Percentiles rank a stretch among this genome's conserved stretches.
Conservation (phyloP, 208 protist species). For the Herpetomonas samuelpessoai region DNA sequence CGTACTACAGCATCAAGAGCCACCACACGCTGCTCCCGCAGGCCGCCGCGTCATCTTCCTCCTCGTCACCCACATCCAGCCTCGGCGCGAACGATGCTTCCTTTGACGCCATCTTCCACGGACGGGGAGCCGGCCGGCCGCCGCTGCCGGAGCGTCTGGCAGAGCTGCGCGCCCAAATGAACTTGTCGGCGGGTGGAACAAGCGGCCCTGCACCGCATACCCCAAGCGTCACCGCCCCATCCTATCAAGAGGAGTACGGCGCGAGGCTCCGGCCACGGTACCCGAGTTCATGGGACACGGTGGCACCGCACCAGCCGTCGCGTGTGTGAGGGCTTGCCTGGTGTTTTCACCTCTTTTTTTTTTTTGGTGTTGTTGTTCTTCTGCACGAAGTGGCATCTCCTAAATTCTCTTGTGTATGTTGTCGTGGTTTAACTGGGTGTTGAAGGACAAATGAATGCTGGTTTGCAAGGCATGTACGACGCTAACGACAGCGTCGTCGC, state of each 20-base stretch:
- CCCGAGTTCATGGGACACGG: constrained; percentile 82
- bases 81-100: no score
- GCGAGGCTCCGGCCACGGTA: constrained; percentile 74
- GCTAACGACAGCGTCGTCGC: no score
- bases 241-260: constrained; percentile 67
- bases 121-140: background rate
- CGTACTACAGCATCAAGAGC: constrained; percentile 85
- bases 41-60: no score
- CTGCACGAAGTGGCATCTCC: background rate
- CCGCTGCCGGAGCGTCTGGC: constrained; percentile 33
- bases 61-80: constrained; percentile 19
- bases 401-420: constrained; percentile 1
- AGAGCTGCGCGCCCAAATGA: constrained; percentile 54
- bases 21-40: no score
- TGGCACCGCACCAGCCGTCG: constrained; percentile 83
- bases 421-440: constrained; percentile 3
- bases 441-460: no score
- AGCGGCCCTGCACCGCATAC: constrained; percentile 7
- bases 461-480: no score
- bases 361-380: no score
- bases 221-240: background rate
- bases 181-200: constrained; percentile 23
- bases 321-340: constrained; percentile 11
- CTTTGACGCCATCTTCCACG: no score
- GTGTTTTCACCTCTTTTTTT: constrained; percentile 10